phyloP scores from a whole-genome alignment of 805 yeast species.

The Pichia exigua region DNA sequence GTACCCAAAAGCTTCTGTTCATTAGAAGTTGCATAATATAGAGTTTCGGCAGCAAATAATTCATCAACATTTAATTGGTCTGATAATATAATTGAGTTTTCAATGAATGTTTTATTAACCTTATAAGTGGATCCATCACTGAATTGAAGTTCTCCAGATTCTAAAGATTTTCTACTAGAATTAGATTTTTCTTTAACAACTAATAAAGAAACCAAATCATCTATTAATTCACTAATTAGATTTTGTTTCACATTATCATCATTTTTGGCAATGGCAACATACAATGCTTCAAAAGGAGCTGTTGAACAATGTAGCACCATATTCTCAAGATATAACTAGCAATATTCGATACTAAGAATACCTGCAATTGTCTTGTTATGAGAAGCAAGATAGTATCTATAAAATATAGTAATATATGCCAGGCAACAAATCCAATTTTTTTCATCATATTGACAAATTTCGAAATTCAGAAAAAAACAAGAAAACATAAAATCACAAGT shows the following conservation, averaged over 20 bases:
- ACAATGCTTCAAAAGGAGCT: constrained; percentile 36
- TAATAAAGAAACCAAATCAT: constrained; percentile 37
- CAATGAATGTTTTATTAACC: constrained; percentile 58
- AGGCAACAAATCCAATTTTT: neutral
- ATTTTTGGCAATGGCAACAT: constrained; percentile 35
- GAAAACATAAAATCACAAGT: no score
- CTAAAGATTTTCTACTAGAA: constrained; percentile 38
- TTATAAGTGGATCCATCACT: constrained; percentile 51
- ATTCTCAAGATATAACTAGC: neutral
- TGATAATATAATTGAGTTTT: constrained; percentile 48
- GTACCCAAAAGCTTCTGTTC: constrained; percentile 36
- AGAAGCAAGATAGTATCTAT: neutral
- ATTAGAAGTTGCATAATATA: constrained; percentile 38
- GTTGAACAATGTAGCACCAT: constrained; percentile 30
- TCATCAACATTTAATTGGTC: constrained; percentile 75
- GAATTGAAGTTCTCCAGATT: constrained; percentile 40
- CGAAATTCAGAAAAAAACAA: no score
- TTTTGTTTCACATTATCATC: constrained; percentile 14
- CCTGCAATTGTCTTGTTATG: neutral
- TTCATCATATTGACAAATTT: neutral
- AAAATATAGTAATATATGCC: neutral
- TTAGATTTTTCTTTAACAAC: constrained; percentile 38
- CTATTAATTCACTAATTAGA: constrained; percentile 25
- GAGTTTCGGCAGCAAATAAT: constrained; percentile 59
- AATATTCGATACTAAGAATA: neutral